Percentiles rank a stretch among this genome's conserved stretches.
These are phyloP conservation scores for Saccharomycopsis capsularis DNA, from an alignment of 805 yeast genomes.

Conservation along the genomic window DNA sequence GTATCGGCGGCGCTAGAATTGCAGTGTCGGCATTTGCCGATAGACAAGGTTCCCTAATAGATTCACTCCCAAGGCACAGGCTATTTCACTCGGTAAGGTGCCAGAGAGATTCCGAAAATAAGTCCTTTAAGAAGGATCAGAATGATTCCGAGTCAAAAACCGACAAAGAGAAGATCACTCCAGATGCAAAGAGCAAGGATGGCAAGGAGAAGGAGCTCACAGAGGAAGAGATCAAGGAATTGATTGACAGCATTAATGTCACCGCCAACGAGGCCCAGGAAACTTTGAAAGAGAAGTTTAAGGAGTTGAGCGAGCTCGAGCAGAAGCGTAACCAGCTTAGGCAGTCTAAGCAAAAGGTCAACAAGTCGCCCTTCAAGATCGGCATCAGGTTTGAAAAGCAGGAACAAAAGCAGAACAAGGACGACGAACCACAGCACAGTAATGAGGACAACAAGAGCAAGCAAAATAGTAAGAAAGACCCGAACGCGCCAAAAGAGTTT, in stretches of 20 bases:
- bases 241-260: not conserved
- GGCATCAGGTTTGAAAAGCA: slow-evolving; percentile 7
- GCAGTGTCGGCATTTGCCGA: too few species aligned
- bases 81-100: too few species aligned
- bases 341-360: not conserved
- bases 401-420: not conserved
- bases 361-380: slow-evolving; percentile 4
- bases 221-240: not conserved
- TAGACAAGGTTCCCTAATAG: too few species aligned
- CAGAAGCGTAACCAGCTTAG: not conserved
- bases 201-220: not conserved
- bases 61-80: too few species aligned
- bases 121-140: too few species aligned
- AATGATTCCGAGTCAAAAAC: too few species aligned
- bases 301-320: slow-evolving; percentile 6
- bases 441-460: slow-evolving; percentile 1
- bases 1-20: too few species aligned
- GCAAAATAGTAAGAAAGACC: slow-evolving; percentile 1
- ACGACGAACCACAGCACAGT: not conserved
- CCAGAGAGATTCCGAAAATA: too few species aligned
- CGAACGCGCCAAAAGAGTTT: slow-evolving; percentile 12
- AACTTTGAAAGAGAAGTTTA: slow-evolving; percentile 5
- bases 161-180: too few species aligned
- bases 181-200: not conserved
- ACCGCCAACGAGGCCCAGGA: not conserved